Base-by-base conservation (phyloP, 805 yeast species). In the Candida pseudofarinosa region DNA sequence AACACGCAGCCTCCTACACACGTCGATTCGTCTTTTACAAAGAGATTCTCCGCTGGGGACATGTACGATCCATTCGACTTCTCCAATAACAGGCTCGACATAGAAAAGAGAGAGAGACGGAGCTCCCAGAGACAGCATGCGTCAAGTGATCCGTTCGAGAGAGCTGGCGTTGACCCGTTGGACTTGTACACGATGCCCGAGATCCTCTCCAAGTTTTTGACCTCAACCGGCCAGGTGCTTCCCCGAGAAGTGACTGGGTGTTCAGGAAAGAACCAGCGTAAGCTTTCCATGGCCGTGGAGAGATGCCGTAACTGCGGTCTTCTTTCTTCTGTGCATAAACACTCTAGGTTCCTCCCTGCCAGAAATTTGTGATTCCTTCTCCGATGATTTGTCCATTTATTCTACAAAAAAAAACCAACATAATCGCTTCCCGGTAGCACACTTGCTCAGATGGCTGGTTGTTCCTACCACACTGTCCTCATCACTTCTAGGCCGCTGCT, bases 31-130 rank as follows among this genome's bases (percentile, higher is more conserved):
- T 33, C 36, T 7, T 71, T 76, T 45, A 62, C 73, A 30, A 74
- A 68, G 54, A 72, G 62, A 43, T 80, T 83, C 57, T 66, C 60
- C 13, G 64, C 65, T 3, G 79, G 78, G 38, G 65, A 75, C 3
- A 76, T 79, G 0, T 88, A 88, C 58, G 91, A 85, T 52, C 93
- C 96, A 40, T 83, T 82, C 63, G 95, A 87, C 60, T 87, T 88
- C 53, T 77, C 86, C 23, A 62, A 79, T 54, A 78, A 82, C 37
- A 78, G 76, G 51, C 54, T 78, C 32, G 69, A 73, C 46, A 74
- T 79, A 51, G 81, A 78, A 37, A 69, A 60, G 48, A 73, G 69
- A 48, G 40, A 46, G 18, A 41, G 49, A 32, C 44, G 59, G 45
- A 54, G 54, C 30, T 51, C 55, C 40, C 40, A 48, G 49, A 41